These are phyloP conservation scores for Cystobasidium sp. DNA, from an alignment of 1,284 basidiomycete species.

Conservation along the genomic window DNA sequence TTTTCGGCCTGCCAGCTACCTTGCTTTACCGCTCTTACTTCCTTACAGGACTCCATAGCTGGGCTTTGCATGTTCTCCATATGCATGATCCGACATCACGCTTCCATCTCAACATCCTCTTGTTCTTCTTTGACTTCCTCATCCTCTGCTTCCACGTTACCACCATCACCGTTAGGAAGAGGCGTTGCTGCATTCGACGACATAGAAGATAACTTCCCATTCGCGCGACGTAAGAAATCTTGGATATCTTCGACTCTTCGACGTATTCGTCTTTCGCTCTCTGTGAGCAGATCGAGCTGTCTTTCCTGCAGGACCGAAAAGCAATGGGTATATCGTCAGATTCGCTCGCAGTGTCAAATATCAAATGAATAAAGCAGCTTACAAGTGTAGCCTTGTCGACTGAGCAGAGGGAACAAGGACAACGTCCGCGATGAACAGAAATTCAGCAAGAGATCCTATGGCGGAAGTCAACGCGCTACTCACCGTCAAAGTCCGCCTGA, in stretches of 20 bases:
- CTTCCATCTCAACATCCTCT: constrained; percentile 4
- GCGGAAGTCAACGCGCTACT: constrained; percentile 6
- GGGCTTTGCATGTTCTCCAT: no score
- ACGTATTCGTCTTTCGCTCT: constrained; percentile 20
- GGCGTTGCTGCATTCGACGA: not conserved
- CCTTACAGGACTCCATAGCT: no score
- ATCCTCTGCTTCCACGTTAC: not conserved
- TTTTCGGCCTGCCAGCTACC: no score
- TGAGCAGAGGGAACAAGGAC: not conserved
- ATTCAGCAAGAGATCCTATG: not conserved
- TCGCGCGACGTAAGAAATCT: constrained; percentile 15
- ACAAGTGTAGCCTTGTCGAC: constrained; percentile 14
- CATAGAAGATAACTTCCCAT: not conserved
- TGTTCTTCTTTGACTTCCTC: not conserved
- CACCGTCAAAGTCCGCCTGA: constrained; percentile 66
- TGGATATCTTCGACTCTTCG: constrained; percentile 23
- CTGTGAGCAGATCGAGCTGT: constrained; percentile 17
- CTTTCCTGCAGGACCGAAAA: not conserved
- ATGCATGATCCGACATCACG: no score
- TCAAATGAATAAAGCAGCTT: not conserved
- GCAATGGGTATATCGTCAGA: not conserved
- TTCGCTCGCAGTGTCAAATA: not conserved
- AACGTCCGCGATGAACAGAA: not conserved
- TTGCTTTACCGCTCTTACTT: no score
- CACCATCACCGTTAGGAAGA: no score